Percentiles rank a stretch among this genome's conserved stretches.
Conservation (phyloP, 78 protist species). For the Dictyostelium firmibasis region DNA sequence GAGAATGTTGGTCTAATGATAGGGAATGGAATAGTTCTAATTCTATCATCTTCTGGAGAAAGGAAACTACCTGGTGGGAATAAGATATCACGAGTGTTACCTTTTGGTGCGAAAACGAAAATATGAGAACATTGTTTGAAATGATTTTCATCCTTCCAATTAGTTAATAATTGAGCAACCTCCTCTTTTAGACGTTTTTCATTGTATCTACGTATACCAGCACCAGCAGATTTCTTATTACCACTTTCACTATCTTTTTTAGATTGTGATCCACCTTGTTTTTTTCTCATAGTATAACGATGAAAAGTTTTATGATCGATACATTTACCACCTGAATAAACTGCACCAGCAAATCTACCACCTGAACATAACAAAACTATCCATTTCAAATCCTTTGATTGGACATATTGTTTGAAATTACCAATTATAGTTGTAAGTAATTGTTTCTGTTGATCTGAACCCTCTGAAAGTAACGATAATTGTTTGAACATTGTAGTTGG, state of each 20-base stretch:
- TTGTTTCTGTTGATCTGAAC: neutral
- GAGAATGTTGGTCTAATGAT: conserved; percentile 62
- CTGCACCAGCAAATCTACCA: conserved; percentile 77
- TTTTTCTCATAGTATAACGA: conserved; percentile 83
- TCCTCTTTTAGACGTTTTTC: conserved; percentile 68
- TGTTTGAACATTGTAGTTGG: neutral
- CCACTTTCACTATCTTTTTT: conserved; percentile 69
- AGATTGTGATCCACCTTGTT: conserved; percentile 87
- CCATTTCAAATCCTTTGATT: conserved; percentile 16
- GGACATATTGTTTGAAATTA: neutral
- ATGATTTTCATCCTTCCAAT: conserved; percentile 34
- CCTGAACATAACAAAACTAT: conserved; percentile 29
- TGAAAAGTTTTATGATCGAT: conserved; percentile 84
- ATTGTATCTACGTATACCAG: conserved; percentile 59
- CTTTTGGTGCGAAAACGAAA: conserved; percentile 73
- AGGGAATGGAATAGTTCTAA: conserved; percentile 62
- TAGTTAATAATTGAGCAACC: neutral
- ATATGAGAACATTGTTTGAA: conserved; percentile 13
- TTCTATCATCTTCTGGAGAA: conserved; percentile 27
- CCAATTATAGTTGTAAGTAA: neutral
- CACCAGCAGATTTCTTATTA: conserved; percentile 60
- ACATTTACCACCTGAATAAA: conserved; percentile 18
- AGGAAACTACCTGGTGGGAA: conserved; percentile 28
- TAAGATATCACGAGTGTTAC: conserved; percentile 40
- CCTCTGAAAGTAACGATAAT: neutral